Evolutionary conservation across 2,329 filamentous ascomycete species (phyloP).

Genomic region (Trichoderma pleuroti): DNA sequence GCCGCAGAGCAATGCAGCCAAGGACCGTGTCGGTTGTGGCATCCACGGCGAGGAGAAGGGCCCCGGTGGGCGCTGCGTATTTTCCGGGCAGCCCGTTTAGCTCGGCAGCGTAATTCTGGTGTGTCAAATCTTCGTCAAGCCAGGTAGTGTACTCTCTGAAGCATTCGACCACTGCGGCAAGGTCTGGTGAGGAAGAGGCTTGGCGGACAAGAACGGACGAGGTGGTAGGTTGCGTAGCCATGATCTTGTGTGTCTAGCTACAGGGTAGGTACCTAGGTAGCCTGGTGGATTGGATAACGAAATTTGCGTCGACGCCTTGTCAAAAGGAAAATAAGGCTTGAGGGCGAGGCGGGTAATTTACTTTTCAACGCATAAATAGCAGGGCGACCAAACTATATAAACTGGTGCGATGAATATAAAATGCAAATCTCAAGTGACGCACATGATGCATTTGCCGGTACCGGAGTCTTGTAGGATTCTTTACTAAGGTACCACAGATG

Average conservation of each 20-base stretch:
- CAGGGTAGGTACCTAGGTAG: neutral
- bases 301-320: neutral
- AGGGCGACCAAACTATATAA: neutral
- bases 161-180: conserved; percentile 23
- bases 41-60: conserved; percentile 27
- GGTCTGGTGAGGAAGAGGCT: conserved; percentile 22
- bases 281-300: neutral
- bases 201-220: conserved; percentile 23
- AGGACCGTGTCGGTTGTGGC: conserved; percentile 21
- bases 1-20: conserved; percentile 28
- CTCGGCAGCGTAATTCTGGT: conserved; percentile 28
- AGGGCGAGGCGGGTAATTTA: neutral
- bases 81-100: conserved; percentile 27
- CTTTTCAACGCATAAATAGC: neutral
- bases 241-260: neutral
- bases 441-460: neutral
- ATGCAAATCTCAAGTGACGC: neutral
- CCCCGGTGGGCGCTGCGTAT: conserved; percentile 27
- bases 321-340: neutral
- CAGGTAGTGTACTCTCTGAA: conserved; percentile 28
- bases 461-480: neutral
- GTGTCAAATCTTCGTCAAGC: conserved; percentile 28
- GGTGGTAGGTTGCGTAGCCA: neutral
- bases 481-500: neutral
- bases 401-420: neutral